phyloP scores from a whole-genome alignment of 1,284 basidiomycete genomes.

The Cystobasidium sp. region DNA sequence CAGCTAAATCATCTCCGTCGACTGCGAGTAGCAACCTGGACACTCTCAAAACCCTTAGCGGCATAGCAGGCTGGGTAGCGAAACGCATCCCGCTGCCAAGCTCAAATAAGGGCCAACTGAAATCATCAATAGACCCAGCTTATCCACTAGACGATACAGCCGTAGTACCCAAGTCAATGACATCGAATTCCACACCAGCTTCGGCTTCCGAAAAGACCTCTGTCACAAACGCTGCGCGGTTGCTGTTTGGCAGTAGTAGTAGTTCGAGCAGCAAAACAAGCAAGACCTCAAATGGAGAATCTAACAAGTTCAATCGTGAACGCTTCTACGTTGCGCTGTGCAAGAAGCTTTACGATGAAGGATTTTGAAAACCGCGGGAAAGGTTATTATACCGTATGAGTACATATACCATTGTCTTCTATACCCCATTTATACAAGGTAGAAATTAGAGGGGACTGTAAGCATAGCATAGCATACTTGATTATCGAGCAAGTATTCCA shows the following conservation, averaged over 20 bases:
- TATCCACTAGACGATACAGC: conserved; percentile 29
- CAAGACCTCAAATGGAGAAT: conserved; percentile 44
- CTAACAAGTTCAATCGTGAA: conserved; percentile 65
- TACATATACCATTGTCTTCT: background rate
- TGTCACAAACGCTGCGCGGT: conserved; percentile 39
- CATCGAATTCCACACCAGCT: background rate
- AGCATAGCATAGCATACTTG: too few relatives aligned
- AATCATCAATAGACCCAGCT: conserved; percentile 32
- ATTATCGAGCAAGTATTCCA: too few relatives aligned
- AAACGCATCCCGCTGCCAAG: conserved; percentile 47
- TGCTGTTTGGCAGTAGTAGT: conserved; percentile 47
- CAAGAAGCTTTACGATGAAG: conserved; percentile 78
- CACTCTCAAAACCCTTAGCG: conserved; percentile 45
- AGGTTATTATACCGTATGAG: background rate
- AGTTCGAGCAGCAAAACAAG: conserved; percentile 19
- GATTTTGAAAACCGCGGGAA: conserved; percentile 60
- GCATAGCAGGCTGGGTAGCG: conserved; percentile 52
- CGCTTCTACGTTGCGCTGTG: conserved; percentile 75
- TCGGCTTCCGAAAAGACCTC: background rate
- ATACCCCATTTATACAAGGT: background rate
- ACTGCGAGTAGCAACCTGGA: conserved; percentile 21
- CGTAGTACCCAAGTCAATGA: background rate
- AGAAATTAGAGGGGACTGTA: background rate
- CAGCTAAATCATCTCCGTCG: background rate
- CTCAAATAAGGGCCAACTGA: conserved; percentile 4